These are phyloP conservation scores for Schoenoplectus tabernaemontani DNA, from an alignment of 202 grass and related monocot species.

Conservation along the genomic window DNA sequence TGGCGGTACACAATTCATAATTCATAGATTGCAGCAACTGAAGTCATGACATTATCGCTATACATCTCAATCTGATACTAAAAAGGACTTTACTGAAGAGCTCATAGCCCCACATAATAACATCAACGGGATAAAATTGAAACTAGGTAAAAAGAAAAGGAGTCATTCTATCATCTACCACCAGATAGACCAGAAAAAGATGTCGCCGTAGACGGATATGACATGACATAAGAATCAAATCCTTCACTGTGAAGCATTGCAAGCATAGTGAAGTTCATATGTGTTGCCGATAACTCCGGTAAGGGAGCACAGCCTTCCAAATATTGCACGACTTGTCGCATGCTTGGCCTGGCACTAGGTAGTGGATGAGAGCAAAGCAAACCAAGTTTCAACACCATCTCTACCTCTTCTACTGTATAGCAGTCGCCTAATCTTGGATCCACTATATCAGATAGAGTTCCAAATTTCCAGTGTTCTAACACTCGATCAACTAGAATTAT, in stretches of 20 bases:
- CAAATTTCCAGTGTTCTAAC: conserved; percentile 39
- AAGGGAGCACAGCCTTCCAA: conserved; percentile 36
- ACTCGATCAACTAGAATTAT: conserved; percentile 64
- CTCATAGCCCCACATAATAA: too few relatives aligned
- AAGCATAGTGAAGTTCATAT: conserved; percentile 39
- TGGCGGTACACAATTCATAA: too few relatives aligned
- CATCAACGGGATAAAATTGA: too few relatives aligned
- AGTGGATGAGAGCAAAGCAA: too few relatives aligned
- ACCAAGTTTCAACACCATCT: conserved; percentile 52
- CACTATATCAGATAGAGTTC: conserved; percentile 14
- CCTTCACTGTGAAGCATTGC: conserved; percentile 38
- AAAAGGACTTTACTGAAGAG: too few relatives aligned
- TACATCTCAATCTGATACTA: too few relatives aligned
- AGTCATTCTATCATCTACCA: conserved; percentile 50
- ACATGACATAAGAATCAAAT: conserved; percentile 40
- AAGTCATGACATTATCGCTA: too few relatives aligned
- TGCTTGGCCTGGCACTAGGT: conserved; percentile 43
- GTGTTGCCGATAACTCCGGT: conserved; percentile 36
- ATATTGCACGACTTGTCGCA: conserved; percentile 50
- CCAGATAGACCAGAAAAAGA: conserved; percentile 31
- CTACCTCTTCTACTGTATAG: too few relatives aligned
- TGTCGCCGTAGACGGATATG: conserved; percentile 29
- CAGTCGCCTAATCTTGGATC: conserved; percentile 27
- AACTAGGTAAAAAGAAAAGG: too few relatives aligned
- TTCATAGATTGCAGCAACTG: too few relatives aligned